phyloP scores from a whole-genome alignment of 352 stramenopile genomes.

The Pythium aristosporum region DNA sequence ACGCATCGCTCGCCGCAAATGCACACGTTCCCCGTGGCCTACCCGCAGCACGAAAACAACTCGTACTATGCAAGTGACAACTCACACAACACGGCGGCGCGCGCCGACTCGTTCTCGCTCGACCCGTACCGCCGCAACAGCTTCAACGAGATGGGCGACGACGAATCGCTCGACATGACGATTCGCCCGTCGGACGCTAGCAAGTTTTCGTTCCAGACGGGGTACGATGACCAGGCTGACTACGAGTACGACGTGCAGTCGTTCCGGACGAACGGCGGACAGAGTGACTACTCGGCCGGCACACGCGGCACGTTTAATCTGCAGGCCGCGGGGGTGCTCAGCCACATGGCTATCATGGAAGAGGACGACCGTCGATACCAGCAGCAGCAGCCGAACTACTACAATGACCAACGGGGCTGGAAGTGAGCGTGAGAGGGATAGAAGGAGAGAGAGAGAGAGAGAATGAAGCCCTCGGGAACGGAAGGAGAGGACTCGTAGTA shows the following conservation, averaged over 20 bases:
- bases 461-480: too few relatives aligned
- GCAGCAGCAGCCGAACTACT: conserved; percentile 1
- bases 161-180: conserved; percentile 38
- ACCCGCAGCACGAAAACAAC: conserved; percentile 38
- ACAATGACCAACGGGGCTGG: not conserved
- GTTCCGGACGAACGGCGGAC: conserved; percentile 33
- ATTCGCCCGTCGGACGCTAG: conserved; percentile 52
- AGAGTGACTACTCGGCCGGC: conserved; percentile 27
- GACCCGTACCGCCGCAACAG: conserved; percentile 69
- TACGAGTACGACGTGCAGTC: conserved; percentile 66
- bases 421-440: not conserved
- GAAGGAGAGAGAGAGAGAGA: not conserved
- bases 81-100: not conserved
- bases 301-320: conserved; percentile 59
- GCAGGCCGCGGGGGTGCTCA: conserved; percentile 22
- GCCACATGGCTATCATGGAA: conserved; percentile 57
- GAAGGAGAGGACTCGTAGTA: not conserved
- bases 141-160: conserved; percentile 64
- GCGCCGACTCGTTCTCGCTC: conserved; percentile 61
- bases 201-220: conserved; percentile 80
- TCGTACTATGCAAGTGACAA: conserved; percentile 30
- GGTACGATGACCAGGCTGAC: conserved; percentile 67
- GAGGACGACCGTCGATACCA: conserved; percentile 40
- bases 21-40: conserved; percentile 26
- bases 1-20: conserved; percentile 49